Evolutionary conservation across 176 grass and related monocot species (phyloP).

Genomic region (Bromus sterilis): DNA sequence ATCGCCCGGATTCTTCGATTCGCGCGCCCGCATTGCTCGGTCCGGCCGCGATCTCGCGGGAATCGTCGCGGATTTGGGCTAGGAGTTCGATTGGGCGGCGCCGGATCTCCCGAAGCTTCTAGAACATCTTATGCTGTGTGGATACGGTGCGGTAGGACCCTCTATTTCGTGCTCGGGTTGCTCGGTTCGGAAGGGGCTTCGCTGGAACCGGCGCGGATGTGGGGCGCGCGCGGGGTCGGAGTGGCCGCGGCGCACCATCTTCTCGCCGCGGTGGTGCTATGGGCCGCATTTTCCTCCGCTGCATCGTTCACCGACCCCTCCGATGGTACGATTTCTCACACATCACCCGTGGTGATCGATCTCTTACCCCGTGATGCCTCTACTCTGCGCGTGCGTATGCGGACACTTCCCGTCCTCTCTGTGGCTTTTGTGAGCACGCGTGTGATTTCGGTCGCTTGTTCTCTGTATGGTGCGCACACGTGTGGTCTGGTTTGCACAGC

Average conservation of each 20-base stretch:
- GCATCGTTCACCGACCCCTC: constrained; percentile 49
- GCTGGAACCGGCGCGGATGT: constrained; percentile 1
- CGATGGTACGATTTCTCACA: constrained; percentile 32
- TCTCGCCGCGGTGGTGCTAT: constrained; percentile 24
- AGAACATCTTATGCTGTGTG: background rate
- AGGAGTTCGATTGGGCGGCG: background rate
- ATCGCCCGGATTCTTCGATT: background rate
- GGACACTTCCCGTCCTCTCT: background rate
- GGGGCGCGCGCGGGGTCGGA: background rate
- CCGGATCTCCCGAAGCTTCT: constrained; percentile 15
- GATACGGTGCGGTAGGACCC: background rate
- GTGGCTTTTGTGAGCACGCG: background rate
- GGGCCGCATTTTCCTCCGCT: constrained; percentile 22
- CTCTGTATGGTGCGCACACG: background rate
- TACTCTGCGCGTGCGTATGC: background rate
- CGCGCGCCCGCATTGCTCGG: background rate
- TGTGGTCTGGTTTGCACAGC: background rate
- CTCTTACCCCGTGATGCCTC: background rate
- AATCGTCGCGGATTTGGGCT: constrained; percentile 5
- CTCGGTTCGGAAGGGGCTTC: background rate
- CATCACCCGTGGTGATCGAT: constrained; percentile 2
- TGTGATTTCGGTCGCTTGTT: background rate
- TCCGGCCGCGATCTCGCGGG: background rate
- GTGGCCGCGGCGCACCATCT: constrained; percentile 13
- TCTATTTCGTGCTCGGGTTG: background rate